These are phyloP conservation scores for Acanthamoeba healyi DNA, from an alignment of 208 protist species.

Conservation along the genomic window DNA sequence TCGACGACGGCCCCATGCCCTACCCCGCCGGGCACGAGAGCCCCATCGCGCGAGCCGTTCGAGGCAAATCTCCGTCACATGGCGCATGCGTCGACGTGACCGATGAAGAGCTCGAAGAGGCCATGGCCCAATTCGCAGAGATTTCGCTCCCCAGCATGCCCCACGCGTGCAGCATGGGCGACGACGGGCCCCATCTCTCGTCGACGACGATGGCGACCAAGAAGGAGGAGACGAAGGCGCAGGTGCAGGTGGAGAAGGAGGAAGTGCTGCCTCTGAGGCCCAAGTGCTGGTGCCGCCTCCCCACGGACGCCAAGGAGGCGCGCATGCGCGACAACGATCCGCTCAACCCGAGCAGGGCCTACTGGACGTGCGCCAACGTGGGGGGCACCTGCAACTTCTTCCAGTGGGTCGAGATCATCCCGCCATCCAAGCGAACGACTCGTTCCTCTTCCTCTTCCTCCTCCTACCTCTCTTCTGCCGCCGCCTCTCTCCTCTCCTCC, in stretches of 20 bases:
- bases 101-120: conserved; percentile 1
- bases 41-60: too few relatives aligned
- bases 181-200: too few relatives aligned
- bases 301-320: not conserved
- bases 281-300: conserved; percentile 29
- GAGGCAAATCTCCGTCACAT: not conserved
- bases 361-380: conserved; percentile 44
- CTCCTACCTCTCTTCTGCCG: too few relatives aligned
- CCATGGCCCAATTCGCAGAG: conserved; percentile 26
- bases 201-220: too few relatives aligned
- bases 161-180: too few relatives aligned
- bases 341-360: conserved; percentile 35
- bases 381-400: conserved; percentile 34
- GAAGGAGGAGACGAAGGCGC: too few relatives aligned
- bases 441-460: not conserved
- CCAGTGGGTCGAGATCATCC: not conserved
- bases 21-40: too few relatives aligned
- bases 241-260: not conserved
- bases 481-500: too few relatives aligned
- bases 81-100: too few relatives aligned
- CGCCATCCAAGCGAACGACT: not conserved
- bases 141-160: not conserved
- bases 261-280: conserved; percentile 48
- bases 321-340: conserved; percentile 19
- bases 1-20: too few relatives aligned